Conservation (phyloP, 179 eudicot species). For the Camellia oleifera region DNA sequence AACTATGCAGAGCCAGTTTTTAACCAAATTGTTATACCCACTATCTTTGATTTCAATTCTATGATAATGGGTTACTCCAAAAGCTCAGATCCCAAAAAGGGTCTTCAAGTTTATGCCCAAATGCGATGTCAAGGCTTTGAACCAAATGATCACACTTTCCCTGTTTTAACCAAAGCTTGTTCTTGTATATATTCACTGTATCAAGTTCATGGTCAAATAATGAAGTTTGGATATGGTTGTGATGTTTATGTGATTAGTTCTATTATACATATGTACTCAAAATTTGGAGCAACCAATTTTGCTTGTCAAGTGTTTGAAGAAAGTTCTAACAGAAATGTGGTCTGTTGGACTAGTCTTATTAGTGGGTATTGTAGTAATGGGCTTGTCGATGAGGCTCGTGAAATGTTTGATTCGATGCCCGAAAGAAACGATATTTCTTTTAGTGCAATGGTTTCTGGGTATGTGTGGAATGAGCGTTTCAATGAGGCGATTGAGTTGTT, state of each 20-base stretch:
- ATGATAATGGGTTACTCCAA: constrained; percentile 15
- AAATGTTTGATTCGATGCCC: constrained; percentile 18
- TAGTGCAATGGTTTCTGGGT: constrained; percentile 34
- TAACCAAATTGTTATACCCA: constrained; percentile 19
- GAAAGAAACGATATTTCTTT: constrained; percentile 22
- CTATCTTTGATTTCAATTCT: constrained; percentile 27
- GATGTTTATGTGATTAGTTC: constrained; percentile 27
- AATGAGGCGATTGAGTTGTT: constrained; percentile 31
- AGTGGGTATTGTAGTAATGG: too few relatives aligned
- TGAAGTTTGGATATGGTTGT: not conserved
- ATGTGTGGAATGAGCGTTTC: constrained; percentile 19
- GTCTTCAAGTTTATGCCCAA: constrained; percentile 20
- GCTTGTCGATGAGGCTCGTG: too few relatives aligned
- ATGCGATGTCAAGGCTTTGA: constrained; percentile 18
- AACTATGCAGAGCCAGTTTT: constrained; percentile 25
- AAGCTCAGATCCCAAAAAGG: constrained; percentile 19
- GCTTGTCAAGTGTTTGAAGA: constrained; percentile 14
- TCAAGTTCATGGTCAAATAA: constrained; percentile 25
- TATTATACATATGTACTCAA: constrained; percentile 17
- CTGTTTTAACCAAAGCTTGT: constrained; percentile 18
- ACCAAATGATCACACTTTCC: constrained; percentile 16
- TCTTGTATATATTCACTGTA: not conserved
- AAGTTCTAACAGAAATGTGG: too few relatives aligned
- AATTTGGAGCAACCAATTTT: not conserved
- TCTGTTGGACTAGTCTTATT: too few relatives aligned